These are phyloP conservation scores for Mycothermus thermophilus DNA, from an alignment of 495 filamentous ascomycete genomes.

Conservation along the genomic window DNA sequence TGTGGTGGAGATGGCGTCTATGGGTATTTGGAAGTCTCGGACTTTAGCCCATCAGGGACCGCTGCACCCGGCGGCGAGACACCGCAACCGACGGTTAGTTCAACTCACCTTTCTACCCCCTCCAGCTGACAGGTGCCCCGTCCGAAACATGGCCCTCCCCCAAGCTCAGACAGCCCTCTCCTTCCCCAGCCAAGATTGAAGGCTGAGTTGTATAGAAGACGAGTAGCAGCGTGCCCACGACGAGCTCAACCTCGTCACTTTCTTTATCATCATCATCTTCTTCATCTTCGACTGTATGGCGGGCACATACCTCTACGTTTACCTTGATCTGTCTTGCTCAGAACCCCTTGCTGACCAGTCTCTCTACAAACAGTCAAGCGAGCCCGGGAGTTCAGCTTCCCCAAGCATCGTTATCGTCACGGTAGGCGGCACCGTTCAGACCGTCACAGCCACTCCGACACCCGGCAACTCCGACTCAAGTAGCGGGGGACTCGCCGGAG, in stretches of 20 bases:
- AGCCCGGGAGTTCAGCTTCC: too few relatives aligned
- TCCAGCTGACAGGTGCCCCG: not conserved
- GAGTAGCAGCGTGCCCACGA: slow-evolving; percentile 20
- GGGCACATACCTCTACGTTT: slow-evolving; percentile 4
- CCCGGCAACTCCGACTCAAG: slow-evolving; percentile 10
- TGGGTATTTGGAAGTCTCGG: slow-evolving; percentile 25
- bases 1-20: slow-evolving; percentile 28
- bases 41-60: slow-evolving; percentile 18
- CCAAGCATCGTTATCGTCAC: slow-evolving; percentile 30
- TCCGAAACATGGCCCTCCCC: too few relatives aligned
- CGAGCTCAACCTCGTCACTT: slow-evolving; percentile 15
- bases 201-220: slow-evolving; percentile 4
- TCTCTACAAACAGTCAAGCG: not conserved
- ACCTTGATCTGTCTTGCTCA: not conserved
- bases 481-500: slow-evolving; percentile 18
- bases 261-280: slow-evolving; percentile 8
- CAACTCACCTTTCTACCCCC: slow-evolving; percentile 4
- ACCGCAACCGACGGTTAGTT: not conserved
- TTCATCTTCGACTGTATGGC: slow-evolving; percentile 14
- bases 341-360: slow-evolving; percentile 3
- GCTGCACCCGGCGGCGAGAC: slow-evolving; percentile 4
- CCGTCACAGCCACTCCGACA: slow-evolving; percentile 25
- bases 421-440: slow-evolving; percentile 26
- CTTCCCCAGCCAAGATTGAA: not conserved
- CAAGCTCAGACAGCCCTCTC: not conserved